Base-by-base conservation (phyloP, 768 basidiomycete genomes). In the Lactarius sanguifluus region DNA sequence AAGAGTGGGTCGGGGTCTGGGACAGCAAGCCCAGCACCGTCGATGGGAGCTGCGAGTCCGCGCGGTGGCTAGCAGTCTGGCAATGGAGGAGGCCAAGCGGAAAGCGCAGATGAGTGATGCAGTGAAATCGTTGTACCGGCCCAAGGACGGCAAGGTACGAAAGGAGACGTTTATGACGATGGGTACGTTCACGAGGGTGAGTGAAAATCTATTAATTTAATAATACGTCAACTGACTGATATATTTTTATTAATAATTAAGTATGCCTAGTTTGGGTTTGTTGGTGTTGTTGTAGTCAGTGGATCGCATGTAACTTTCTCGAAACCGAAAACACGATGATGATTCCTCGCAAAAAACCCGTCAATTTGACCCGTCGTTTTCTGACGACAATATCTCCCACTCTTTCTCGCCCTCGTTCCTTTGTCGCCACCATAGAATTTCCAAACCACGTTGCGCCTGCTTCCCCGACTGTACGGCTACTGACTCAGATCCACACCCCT, bases 151-250 rank as follows among this genome's bases (percentile, higher is more conserved):
- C 18, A 77, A 82, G 59, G 79, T 80, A 69, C 81, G 79, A 74
- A 92, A 94, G 74, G 90, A 91, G 78, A 94, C 92, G 7, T 96
- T 94, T 71, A 93, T 93, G 84, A 96, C 94, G 1, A 91, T 89
- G 84, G 87, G 88, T 20, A 96, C 94, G 15, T 97, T 96, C 71
- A 96, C 91, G 10, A 85, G 94, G 78, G 94, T 94, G 73, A 76
- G 94, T 80, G 3, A 1, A 23, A 28, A 28, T 30, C 45, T 50
- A 58, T 36, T 47, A 12, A 50, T 47, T 40, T 34, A 18, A 25
- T 57, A 1, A 8, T 10, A 4, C 2, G 9, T 25, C 16, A 3
- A 10, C 4, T 69, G 47, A 66, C 55, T n/a, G 23, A 56, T 20
- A 50, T 34, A 7, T 18, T 23, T 30, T n/a, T 15, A 16, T 30